These are phyloP conservation scores for Extremus antarcticus DNA, from an alignment of 495 filamentous ascomycete species.

Conservation along the genomic window DNA sequence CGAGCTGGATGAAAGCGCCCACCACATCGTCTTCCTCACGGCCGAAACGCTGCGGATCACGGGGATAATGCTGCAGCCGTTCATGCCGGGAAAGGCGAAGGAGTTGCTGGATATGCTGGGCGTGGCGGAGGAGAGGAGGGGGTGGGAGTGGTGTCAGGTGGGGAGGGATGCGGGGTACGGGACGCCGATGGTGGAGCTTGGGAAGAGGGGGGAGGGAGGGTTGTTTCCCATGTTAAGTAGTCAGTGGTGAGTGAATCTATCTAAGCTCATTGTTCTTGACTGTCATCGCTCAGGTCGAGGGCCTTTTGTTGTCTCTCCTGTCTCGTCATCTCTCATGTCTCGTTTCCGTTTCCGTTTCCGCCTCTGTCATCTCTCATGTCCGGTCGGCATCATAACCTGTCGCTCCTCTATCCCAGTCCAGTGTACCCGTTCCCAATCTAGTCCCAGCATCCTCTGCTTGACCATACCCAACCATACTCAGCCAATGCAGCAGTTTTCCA, in stretches of 20 bases:
- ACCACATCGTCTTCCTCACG: slow-evolving; percentile 50
- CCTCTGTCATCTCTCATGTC: too few species aligned
- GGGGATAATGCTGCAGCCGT: slow-evolving; percentile 81
- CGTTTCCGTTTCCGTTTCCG: too few species aligned
- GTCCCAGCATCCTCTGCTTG: too few species aligned
- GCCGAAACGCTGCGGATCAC: slow-evolving; percentile 70
- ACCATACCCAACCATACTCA: too few species aligned
- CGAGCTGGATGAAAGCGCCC: slow-evolving; percentile 26
- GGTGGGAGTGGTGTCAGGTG: slow-evolving; percentile 43
- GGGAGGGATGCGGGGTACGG: slow-evolving; percentile 64
- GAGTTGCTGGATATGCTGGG: slow-evolving; percentile 68
- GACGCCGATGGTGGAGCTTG: slow-evolving; percentile 30
- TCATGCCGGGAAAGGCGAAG: slow-evolving; percentile 70
- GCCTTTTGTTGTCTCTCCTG: too few species aligned
- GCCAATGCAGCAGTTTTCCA: too few species aligned
- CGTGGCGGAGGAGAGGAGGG: slow-evolving; percentile 49
- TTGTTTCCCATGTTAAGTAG: slow-evolving; percentile 45
- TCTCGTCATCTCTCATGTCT: too few species aligned
- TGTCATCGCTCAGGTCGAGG: too few species aligned
- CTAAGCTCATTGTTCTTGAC: too few species aligned
- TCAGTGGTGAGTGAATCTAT: background rate
- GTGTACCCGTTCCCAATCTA: too few species aligned
- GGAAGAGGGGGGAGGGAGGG: slow-evolving; percentile 36
- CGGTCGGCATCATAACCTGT: too few species aligned
- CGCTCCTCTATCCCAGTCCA: too few species aligned